Percentiles rank a stretch among this genome's conserved stretches.
phyloP scores from a whole-genome alignment of 208 protist species.

The Entamoeba dispar region DNA sequence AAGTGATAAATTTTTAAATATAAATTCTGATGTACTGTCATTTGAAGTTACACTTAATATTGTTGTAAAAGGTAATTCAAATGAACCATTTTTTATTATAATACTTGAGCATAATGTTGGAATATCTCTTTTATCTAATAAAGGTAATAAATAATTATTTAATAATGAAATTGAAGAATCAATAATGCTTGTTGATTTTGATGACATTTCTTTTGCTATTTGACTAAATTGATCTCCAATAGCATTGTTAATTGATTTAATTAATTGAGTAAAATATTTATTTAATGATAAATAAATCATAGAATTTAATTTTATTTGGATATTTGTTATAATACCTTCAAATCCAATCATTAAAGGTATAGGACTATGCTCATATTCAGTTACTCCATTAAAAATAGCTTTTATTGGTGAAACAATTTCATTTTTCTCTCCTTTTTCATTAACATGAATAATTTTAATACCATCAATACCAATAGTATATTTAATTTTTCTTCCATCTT shows the following conservation, averaged over 20 bases:
- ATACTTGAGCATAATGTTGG: neutral
- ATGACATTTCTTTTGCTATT: neutral
- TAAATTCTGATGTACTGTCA: neutral
- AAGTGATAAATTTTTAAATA: neutral
- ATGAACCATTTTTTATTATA: neutral
- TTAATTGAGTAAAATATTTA: neutral
- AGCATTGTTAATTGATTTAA: neutral
- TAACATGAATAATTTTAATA: neutral
- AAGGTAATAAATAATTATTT: neutral
- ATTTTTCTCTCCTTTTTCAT: neutral
- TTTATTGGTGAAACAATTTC: neutral
- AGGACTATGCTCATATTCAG: neutral
- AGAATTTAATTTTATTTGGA: neutral
- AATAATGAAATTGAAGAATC: neutral
- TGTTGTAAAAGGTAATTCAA: neutral
- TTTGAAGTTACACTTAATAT: neutral
- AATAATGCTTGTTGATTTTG: neutral
- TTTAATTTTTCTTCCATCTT: neutral
- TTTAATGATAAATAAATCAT: neutral
- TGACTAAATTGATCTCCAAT: neutral
- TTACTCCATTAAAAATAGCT: neutral
- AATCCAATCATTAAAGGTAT: neutral
- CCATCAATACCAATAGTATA: neutral
- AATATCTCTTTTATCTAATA: neutral
- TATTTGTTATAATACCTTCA: neutral